Percentiles rank a stretch among this genome's conserved stretches.
Conservation (phyloP, 192 early-diverging fungal genomes). For the Umbelopsis ramanniana region DNA sequence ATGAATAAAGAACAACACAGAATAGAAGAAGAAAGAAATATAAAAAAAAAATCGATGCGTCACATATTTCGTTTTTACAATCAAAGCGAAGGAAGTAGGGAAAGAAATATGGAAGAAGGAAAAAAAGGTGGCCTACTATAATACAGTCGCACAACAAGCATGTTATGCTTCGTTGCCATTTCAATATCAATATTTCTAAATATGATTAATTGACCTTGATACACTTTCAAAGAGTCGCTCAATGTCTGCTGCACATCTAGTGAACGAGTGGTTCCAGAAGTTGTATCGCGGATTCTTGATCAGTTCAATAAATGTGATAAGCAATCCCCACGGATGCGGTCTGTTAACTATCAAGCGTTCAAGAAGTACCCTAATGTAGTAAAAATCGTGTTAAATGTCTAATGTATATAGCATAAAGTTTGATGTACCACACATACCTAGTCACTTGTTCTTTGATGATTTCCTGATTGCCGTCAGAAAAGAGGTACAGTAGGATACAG, state of each 20-base stretch:
- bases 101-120: slow-evolving; percentile 20
- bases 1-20: no score
- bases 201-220: slow-evolving; percentile 48
- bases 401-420: neutral
- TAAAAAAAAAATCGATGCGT: slow-evolving; percentile 15
- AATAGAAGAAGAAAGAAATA: slow-evolving; percentile 17
- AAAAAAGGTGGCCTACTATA: slow-evolving; percentile 18
- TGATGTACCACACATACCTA: slow-evolving; percentile 40
- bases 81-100: neutral
- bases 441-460: slow-evolving; percentile 94
- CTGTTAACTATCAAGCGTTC: slow-evolving; percentile 96
- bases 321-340: slow-evolving; percentile 96
- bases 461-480: slow-evolving; percentile 77
- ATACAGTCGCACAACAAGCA: slow-evolving; percentile 19
- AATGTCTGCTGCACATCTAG: slow-evolving; percentile 78
- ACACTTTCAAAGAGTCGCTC: slow-evolving; percentile 81
- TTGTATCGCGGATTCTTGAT: slow-evolving; percentile 83
- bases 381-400: neutral
- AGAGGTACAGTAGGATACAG: slow-evolving; percentile 85
- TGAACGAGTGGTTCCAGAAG: slow-evolving; percentile 65
- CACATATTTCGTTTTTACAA: slow-evolving; percentile 16
- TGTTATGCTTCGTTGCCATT: slow-evolving; percentile 23
- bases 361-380: slow-evolving; percentile 72
- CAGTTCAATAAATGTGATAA: slow-evolving; percentile 97
- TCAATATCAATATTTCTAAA: slow-evolving; percentile 28